phyloP scores from a whole-genome alignment of 495 filamentous ascomycete genomes.

The Tuber microsphaerosporum region DNA sequence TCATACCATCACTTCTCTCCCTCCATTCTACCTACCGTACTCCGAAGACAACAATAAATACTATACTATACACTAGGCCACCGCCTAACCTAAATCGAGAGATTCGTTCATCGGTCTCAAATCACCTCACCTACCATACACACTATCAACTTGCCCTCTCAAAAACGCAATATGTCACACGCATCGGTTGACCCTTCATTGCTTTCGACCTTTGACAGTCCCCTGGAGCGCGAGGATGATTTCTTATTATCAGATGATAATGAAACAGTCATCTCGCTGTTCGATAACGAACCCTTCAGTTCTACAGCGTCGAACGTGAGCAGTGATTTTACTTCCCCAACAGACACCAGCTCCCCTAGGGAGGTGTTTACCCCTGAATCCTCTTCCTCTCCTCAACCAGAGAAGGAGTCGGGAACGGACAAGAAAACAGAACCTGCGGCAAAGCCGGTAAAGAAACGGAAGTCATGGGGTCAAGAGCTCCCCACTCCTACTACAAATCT shows the following conservation, averaged over 20 bases:
- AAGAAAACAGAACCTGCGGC: conserved; percentile 51
- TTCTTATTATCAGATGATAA: not conserved
- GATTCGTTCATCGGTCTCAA: not conserved
- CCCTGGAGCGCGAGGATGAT: not conserved
- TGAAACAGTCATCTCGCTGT: not conserved
- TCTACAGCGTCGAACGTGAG: not conserved
- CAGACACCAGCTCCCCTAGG: not conserved
- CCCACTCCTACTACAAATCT: conserved; percentile 95
- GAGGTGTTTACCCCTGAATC: not conserved
- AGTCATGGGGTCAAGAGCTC: conserved; percentile 97
- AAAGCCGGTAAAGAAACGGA: conserved; percentile 88
- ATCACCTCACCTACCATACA: not conserved
- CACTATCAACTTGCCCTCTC: not conserved
- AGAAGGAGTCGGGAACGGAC: conserved; percentile 29
- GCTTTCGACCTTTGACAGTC: not conserved
- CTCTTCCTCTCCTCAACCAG: conserved; percentile 27
- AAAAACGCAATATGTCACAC: not conserved
- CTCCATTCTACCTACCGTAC: not conserved
- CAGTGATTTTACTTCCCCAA: not conserved
- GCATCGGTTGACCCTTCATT: not conserved
- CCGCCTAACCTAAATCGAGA: not conserved
- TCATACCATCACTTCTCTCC: not conserved
- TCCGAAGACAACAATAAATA: not conserved
- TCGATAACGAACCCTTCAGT: not conserved
- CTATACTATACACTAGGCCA: not conserved